phyloP scores from a whole-genome alignment of 345 rosid species.

The Cardamine resedifolia region DNA sequence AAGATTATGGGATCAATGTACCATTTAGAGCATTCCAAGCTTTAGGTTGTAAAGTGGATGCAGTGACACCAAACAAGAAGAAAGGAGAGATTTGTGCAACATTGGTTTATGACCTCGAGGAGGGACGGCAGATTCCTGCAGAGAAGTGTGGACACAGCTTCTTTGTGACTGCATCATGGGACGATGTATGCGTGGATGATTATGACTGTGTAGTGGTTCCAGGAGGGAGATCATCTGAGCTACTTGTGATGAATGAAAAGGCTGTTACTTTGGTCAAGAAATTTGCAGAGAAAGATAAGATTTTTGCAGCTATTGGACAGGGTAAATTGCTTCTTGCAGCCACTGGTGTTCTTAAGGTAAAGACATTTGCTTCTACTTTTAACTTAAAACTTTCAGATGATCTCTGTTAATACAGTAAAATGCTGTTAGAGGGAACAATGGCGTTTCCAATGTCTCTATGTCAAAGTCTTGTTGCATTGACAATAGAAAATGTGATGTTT shows the following conservation, averaged over 20 bases:
- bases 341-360: constrained; percentile 46
- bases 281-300: constrained; percentile 42
- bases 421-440: too few species aligned
- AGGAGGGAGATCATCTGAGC: constrained; percentile 53
- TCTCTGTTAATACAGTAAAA: neutral
- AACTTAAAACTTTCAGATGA: neutral
- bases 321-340: constrained; percentile 53
- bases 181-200: constrained; percentile 37
- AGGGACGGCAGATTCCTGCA: constrained; percentile 41
- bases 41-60: constrained; percentile 51
- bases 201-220: constrained; percentile 54
- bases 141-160: constrained; percentile 57
- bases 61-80: constrained; percentile 49
- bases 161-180: constrained; percentile 45
- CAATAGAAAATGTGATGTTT: neutral
- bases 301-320: constrained; percentile 51
- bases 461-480: neutral
- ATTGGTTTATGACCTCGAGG: constrained; percentile 43
- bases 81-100: constrained; percentile 49
- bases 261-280: constrained; percentile 43
- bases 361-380: neutral
- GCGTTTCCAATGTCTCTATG: neutral
- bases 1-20: constrained; percentile 51
- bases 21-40: constrained; percentile 53
- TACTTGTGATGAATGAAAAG: constrained; percentile 48